Conservation (phyloP, 768 basidiomycete species). For the Cubamyces lactineus region DNA sequence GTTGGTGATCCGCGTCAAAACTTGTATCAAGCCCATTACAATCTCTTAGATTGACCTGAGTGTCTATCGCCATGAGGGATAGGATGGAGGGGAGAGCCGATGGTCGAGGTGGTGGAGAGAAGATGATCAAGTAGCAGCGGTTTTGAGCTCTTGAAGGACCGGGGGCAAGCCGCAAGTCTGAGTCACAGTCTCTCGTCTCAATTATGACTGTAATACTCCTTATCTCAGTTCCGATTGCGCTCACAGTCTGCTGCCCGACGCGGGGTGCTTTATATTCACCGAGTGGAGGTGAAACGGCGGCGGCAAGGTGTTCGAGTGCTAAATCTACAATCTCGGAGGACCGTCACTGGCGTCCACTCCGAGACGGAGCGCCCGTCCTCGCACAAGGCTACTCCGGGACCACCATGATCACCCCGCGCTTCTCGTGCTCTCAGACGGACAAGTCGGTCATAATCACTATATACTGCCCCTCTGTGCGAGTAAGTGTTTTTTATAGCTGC, state of each 20-base stretch:
- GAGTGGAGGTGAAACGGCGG: background rate
- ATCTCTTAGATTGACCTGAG: constrained; percentile 26
- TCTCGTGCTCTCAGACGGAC: constrained; percentile 42
- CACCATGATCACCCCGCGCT: constrained; percentile 44
- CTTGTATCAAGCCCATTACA: background rate
- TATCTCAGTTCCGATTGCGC: constrained; percentile 1
- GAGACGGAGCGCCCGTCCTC: constrained; percentile 19
- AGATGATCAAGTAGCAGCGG: background rate
- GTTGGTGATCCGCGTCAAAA: background rate
- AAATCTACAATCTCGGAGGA: constrained; percentile 18
- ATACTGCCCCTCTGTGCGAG: constrained; percentile 42
- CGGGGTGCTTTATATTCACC: background rate
- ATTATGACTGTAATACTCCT: background rate
- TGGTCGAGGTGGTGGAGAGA: background rate
- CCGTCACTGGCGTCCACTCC: constrained; percentile 2
- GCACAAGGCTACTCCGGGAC: background rate
- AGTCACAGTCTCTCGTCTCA: constrained; percentile 2
- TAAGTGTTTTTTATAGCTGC: constrained; percentile 23
- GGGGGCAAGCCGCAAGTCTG: constrained; percentile 7
- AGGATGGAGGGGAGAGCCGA: background rate
- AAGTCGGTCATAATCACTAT: constrained; percentile 35
- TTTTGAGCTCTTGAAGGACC: background rate
- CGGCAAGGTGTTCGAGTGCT: background rate
- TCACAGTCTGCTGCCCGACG: background rate
- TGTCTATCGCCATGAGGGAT: constrained; percentile 29